Evolutionary conservation across 108 stramenopile species (phyloP), one percentile per base, ranked within the genome.

Genomic region (Tribonema minus): DNA sequence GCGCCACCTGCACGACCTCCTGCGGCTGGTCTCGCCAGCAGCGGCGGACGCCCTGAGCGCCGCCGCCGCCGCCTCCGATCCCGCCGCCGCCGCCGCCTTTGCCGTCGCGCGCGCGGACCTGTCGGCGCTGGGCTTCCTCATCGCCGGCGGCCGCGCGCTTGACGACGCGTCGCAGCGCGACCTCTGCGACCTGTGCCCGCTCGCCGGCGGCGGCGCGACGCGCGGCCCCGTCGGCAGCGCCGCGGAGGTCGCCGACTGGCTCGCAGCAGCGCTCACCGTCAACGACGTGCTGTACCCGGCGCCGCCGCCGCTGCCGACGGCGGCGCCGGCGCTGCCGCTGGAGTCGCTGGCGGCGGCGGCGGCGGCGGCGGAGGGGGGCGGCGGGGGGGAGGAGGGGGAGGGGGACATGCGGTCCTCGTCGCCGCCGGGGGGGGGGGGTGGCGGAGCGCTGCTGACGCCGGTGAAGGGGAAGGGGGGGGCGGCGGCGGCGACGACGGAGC

Each of bases 1-100:
- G 61, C 40, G 71, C 1, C 71, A 71, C 71, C 61, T 71, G 29
- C 60, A 38, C 59, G 71, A 71, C 34, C 26, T 71, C 5, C 61
- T 71, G 28, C 35, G 71, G 37, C 34, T 71, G n/a, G n/a, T n/a
- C n/a, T n/a, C 4, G 37, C 61, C 71, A 71, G 71, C 61, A 30
- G 26, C 37, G 60, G 37, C 71, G 26, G 20, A 29, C 23, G 61
- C 71, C 37, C 71, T 71, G 1, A 20, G 28, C 61, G 37, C 68
- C 23, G 34, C 68, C 54, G 12, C 63, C 15, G 29, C 63, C 32
- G 12, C 63, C 61, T 31, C 30, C 30, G n/a, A 28, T 20, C n/a
- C 63, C 63, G 30, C 9, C 15, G 2, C 7, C 0, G 32, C 29
- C 1, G 34, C 23, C 5, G 4, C 33, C n/a, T n/a, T n/a, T n/a